These are phyloP conservation scores for Pseudocercospora vitis DNA, from an alignment of 2,329 filamentous ascomycete species.

Conservation along the genomic window DNA sequence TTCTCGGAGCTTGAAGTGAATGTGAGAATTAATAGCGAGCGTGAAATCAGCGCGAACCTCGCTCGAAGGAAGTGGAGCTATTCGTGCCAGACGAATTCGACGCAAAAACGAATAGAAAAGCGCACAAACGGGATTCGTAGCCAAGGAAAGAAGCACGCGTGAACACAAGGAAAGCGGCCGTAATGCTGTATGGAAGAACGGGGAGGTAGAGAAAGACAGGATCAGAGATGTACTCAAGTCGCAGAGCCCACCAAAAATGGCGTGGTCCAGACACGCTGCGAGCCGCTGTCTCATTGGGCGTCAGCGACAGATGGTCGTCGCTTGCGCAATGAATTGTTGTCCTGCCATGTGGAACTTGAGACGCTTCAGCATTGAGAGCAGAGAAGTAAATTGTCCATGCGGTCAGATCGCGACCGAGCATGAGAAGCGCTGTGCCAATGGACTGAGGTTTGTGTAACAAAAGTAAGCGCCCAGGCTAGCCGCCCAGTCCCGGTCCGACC, in stretches of 20 bases:
- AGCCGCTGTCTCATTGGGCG: conserved; percentile 7
- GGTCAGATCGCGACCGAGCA: neutral
- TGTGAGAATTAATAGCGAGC: neutral
- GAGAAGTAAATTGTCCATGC: neutral
- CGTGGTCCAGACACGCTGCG: neutral
- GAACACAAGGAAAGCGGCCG: neutral
- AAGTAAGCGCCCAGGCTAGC: conserved; percentile 3
- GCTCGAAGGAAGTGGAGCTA: neutral
- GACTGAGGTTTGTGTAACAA: neutral
- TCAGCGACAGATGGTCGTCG: neutral
- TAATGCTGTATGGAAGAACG: neutral
- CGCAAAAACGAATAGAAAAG: neutral
- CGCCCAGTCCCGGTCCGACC: conserved; percentile 5
- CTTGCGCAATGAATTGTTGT: conserved; percentile 1
- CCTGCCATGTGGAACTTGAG: conserved; percentile 2
- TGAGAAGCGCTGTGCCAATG: conserved; percentile 3
- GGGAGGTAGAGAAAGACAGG: neutral
- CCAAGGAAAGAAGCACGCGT: conserved; percentile 5
- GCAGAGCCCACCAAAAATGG: neutral
- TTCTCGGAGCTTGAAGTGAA: neutral
- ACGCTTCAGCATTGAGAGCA: neutral
- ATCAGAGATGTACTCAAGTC: neutral
- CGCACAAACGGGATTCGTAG: conserved; percentile 3
- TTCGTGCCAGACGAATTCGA: conserved; percentile 7
- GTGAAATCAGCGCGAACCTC: neutral